Base-by-base conservation (phyloP, 225 moss, liverwort and hornwort genomes). In the Polytrichum commune region DNA sequence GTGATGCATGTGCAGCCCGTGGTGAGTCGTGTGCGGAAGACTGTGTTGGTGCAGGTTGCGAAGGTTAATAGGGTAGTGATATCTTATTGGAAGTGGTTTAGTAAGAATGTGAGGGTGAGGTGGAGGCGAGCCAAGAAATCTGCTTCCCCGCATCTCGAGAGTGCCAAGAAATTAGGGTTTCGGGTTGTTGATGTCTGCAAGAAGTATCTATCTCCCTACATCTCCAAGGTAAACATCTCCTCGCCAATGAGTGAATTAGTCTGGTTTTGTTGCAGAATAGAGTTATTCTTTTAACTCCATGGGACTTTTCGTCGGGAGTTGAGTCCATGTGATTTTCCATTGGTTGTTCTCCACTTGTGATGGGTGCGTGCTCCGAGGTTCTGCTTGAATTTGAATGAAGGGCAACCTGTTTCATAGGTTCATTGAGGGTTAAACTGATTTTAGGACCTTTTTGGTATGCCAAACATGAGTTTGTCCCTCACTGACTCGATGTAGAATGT, bases 101-200 rank as follows among this genome's bases (percentile, higher is more conserved):
- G 73, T 29, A 87, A 77, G 63, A 74, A 77, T 2, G 84, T 79
- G 57, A 22, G 65, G 33, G 81, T 84, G 1, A 74, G 76, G 38
- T 87, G 87, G 87, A 87, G 70, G 77, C 81, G 75, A 56, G 46
- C 76, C 28, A 69, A 81, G 72, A 25, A 66, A 7, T 66, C 54
- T 1, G 76, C 78, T 68, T 67, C 74, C 73, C 81, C 87, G 23
- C 57, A 70, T 0, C 76, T 77, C 66, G 54, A 26, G 57, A 84
- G 67, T 60, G 55, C 64, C 25, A 87, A 77, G 73, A 83, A 66
- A 66, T 74, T 83, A 33, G 28, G 62, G 0, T 9, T 67, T 35
- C 56, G 72, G 74, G 83, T 69, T 28, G 68, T 38, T 58, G 71
- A 60, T 54, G 67, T 69, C 33, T 23, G 81, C 76, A 83, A 86